A percentile compares a stretch with the other conserved stretches of the same genome.
phyloP scores from a whole-genome alignment of 768 basidiomycete species.

The Xanthoconium stramineum region DNA sequence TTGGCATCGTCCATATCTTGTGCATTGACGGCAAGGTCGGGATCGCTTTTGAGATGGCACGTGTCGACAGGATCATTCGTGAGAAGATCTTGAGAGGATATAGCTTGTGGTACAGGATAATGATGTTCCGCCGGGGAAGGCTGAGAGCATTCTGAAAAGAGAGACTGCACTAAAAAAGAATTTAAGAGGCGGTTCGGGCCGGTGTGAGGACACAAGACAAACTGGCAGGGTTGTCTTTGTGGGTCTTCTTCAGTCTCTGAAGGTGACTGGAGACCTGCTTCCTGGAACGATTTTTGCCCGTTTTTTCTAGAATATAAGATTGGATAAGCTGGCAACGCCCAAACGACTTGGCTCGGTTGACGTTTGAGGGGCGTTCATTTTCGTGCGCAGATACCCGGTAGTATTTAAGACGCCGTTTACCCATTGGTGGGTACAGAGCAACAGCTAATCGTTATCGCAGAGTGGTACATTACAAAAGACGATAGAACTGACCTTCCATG shows the following conservation, averaged over 20 bases:
- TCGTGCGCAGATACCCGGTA: conserved; percentile 22
- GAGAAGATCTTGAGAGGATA: conserved; percentile 10
- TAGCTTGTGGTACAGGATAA: conserved; percentile 1
- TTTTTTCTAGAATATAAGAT: conserved; percentile 36
- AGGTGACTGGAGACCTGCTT: conserved; percentile 41
- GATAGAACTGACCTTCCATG: conserved; percentile 31
- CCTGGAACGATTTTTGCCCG: conserved; percentile 36
- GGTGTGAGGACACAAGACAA: conserved; percentile 11
- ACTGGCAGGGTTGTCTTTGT: conserved; percentile 33
- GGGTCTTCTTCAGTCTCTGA: conserved; percentile 35
- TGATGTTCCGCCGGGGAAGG: conserved; percentile 9
- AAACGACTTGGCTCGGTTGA: conserved; percentile 28
- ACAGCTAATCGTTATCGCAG: conserved; percentile 23
- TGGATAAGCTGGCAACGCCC: conserved; percentile 41
- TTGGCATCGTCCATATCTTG: not conserved
- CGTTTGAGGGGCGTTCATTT: conserved; percentile 6
- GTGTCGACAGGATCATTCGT: conserved; percentile 5
- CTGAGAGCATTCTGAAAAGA: conserved; percentile 26
- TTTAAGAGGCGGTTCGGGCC: not conserved
- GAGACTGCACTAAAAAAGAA: conserved; percentile 16
- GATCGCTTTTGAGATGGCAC: conserved; percentile 14
- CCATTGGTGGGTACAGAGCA: conserved; percentile 34
- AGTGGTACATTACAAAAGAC: not conserved
- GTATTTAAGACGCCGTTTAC: conserved; percentile 35
- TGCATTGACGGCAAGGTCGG: conserved; percentile 4